Percentiles rank a stretch among this genome's conserved stretches.
Conservation (phyloP, 192 early-diverging fungal genomes). For the Linnemannia elongata region DNA sequence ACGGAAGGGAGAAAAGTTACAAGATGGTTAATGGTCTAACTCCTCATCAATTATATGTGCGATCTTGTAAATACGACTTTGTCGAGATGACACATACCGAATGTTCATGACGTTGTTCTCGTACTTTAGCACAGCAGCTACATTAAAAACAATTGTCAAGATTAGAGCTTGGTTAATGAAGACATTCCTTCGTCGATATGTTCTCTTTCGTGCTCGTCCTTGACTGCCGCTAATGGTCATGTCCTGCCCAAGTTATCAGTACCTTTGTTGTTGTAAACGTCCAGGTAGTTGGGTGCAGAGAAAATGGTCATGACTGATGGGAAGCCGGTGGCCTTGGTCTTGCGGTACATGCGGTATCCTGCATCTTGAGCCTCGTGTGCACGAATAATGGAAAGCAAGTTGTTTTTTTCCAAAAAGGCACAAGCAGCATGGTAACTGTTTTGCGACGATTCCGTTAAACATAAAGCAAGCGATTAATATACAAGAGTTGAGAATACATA, state of each 20-base stretch:
- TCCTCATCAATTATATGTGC: not conserved
- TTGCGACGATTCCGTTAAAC: not conserved
- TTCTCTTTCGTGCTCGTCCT: too few species aligned
- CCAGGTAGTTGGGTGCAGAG: conserved; percentile 98
- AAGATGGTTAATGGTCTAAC: not conserved
- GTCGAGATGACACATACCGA: conserved; percentile 74
- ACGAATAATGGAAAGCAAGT: conserved; percentile 94
- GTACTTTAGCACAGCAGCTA: conserved; percentile 96
- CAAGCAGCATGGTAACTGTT: conserved; percentile 89
- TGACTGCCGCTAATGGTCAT: not conserved
- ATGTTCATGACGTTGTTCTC: conserved; percentile 99
- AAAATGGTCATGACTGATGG: conserved; percentile 98
- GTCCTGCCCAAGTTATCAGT: not conserved
- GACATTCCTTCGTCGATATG: not conserved
- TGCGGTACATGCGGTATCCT: conserved; percentile 97
- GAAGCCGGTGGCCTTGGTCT: conserved; percentile 93
- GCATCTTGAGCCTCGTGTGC: conserved; percentile 98
- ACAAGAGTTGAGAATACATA: not conserved
- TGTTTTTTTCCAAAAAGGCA: conserved; percentile 94
- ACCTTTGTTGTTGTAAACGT: conserved; percentile 98
- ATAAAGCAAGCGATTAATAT: not conserved
- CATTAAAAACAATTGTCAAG: conserved; percentile 21
- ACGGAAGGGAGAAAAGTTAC: not conserved
- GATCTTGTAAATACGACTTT: not conserved
- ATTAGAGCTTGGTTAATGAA: not conserved